Base-by-base conservation (phyloP, 179 eudicot species). In the Heliamphora pulchella region DNA sequence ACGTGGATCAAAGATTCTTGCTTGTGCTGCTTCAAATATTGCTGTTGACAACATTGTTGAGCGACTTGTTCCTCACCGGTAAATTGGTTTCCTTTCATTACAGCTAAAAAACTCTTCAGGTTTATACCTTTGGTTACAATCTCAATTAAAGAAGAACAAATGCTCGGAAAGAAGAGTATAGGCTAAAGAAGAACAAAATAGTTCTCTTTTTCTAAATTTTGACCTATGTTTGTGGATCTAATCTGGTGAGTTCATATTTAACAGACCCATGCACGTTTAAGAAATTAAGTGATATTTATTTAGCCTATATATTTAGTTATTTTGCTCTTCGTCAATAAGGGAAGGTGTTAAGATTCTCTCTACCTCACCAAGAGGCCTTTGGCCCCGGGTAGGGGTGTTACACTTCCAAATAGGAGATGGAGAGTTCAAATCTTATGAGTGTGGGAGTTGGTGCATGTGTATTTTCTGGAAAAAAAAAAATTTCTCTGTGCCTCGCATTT, bases 11-110 rank as follows among this genome's bases (percentile, higher is more conserved):
- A 96, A 96, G 88, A 86, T 96, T 87, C 99, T 96, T 88, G 98
- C 98, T 77, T 94, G 99, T 92, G 99, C 99, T 71, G 99, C 99
- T 78, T 96, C 99, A 79, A 96, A 96, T 86, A 94, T 96, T 84
- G 99, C 99, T n/a, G 98, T 96, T 79, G 99, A 96, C 84, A 96
- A 96, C 84, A 94, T 96, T 79, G 99, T 94, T 77, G 99, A 96
- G 86, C 89, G 98, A 69, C 98, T 96, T 72, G 90, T 87, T 79
- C 87, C 91, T 86, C 92, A 94, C 86, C 92, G 97, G 98, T 96
- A 87, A 79, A 70, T 22, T 69, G 17, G 57, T 11, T 65, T 43
- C 2, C 9, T 15, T 64, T 71, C 46, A 54, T 57, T 10, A 17
- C 31, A 5, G 62, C n/a, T n/a, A 22, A 65, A 51, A 17, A 47